phyloP scores from a whole-genome alignment of 176 grass and related monocot species.

The Raddia distichophylla region DNA sequence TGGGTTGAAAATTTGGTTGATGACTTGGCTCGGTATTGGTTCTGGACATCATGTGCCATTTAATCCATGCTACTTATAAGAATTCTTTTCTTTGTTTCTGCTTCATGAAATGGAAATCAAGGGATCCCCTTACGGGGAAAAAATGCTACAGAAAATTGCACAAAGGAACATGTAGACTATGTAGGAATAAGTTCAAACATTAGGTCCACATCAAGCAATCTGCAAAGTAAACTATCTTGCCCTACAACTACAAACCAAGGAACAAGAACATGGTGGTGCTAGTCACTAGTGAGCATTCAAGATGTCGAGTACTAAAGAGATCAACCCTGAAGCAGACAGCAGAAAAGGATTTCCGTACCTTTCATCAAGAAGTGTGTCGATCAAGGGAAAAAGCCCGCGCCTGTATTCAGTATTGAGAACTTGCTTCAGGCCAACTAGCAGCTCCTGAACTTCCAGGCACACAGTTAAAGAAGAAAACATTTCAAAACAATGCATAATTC shows the following conservation, averaged over 20 bases:
- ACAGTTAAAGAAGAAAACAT: conserved; percentile 17
- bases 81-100: too few species aligned
- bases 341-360: conserved; percentile 52
- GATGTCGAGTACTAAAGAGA: neutral
- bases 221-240: conserved; percentile 9
- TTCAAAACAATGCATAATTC: conserved; percentile 29
- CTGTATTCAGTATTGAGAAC: conserved; percentile 93
- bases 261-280: conserved; percentile 8
- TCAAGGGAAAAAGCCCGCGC: conserved; percentile 86
- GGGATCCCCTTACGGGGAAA: too few species aligned
- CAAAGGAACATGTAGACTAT: neutral
- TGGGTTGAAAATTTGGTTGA: too few species aligned
- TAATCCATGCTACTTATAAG: too few species aligned
- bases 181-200: neutral
- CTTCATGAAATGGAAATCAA: too few species aligned
- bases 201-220: conserved; percentile 15
- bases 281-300: neutral
- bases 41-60: too few species aligned
- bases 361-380: conserved; percentile 99
- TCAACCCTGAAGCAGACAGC: conserved; percentile 16
- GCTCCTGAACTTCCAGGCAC: conserved; percentile 60
- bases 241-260: neutral
- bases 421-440: conserved; percentile 95
- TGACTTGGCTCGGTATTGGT: too few species aligned
- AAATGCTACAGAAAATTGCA: neutral